Evolutionary conservation across 108 stramenopile species (phyloP), one percentile per base, ranked within the genome.

Genomic region (Fistulifera pelliculosa): DNA sequence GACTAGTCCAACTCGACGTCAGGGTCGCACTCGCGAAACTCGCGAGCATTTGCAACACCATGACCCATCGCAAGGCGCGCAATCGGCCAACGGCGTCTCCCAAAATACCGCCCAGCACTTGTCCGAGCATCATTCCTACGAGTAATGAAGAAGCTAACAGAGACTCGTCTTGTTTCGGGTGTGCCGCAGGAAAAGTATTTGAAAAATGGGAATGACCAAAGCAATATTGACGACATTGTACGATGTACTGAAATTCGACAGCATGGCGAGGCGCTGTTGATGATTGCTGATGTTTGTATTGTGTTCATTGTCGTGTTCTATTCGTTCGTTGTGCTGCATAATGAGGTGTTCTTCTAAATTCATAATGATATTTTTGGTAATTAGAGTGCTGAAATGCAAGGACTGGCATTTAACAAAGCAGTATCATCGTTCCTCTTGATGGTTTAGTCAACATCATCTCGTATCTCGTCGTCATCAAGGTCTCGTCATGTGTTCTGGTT

Each of bases 171-270:
- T 54, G 18, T 25, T 31, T 39, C 3, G 16, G 2, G 15, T 17
- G 12, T 35, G 3, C 31, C 17, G 43, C 0, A 11, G 27, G 45
- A 21, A 41, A 24, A 71, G 19, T 25, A 71, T 51, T 39, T 74
- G 47, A 49, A 90, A 39, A 2, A 94, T 81, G 5, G 84, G 85
- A 19, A 90, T n/a, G 0, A 83, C 81, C 15, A 94, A 52, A 8
- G 79, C 77, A 4, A 94, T 81, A 47, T 80, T 87, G 25, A 94
- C 82, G 10, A 87, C 87, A 69, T 94, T 94, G 69, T 85, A 94
- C n/a, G 81, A 79, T 0, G 92, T 94, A 28, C 83, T 83, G 50
- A 79, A 85, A 55, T 94, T 94, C 50, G 87, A 87, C 13, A 90
- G 40, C 87, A 90, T 87, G 53, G 92, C 31, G 6, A 35, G 31